Conservation (phyloP, 306 rosid genomes). For the cucumber (Cucumis sativus) region DNA sequence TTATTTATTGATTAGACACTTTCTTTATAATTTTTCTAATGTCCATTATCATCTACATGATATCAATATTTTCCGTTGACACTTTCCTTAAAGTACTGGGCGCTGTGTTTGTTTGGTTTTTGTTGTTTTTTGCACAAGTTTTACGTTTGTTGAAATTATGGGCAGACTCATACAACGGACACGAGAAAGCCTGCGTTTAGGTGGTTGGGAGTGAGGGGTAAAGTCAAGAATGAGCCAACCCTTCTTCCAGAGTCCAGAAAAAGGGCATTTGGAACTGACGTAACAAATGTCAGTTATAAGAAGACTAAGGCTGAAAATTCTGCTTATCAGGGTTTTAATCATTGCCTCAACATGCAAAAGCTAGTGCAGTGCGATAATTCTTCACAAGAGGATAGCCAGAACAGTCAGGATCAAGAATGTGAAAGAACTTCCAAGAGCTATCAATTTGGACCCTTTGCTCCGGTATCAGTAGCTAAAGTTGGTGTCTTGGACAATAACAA, state of each 20-base stretch:
- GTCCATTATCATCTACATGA: background rate
- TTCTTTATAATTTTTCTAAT: too few relatives aligned
- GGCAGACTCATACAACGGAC: conserved; percentile 30
- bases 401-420: conserved; percentile 13
- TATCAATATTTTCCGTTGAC: background rate
- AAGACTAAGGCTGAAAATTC: conserved; percentile 14
- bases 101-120: background rate
- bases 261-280: conserved; percentile 39
- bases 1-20: background rate
- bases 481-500: conserved; percentile 15
- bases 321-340: background rate
- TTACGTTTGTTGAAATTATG: background rate
- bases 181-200: conserved; percentile 47
- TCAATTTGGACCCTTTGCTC: conserved; percentile 55
- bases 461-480: conserved; percentile 7
- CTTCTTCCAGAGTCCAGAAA: conserved; percentile 15
- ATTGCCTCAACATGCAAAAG: conserved; percentile 1
- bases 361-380: conserved; percentile 7
- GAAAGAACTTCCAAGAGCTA: conserved; percentile 26
- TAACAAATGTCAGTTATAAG: conserved; percentile 33
- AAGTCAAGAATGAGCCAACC: conserved; percentile 4
- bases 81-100: background rate
- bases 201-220: conserved; percentile 36
- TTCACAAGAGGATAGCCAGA: background rate
- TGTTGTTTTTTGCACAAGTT: background rate